phyloP scores from a whole-genome alignment of 148 eudicot genomes.

The Fagopyrum esculentum region DNA sequence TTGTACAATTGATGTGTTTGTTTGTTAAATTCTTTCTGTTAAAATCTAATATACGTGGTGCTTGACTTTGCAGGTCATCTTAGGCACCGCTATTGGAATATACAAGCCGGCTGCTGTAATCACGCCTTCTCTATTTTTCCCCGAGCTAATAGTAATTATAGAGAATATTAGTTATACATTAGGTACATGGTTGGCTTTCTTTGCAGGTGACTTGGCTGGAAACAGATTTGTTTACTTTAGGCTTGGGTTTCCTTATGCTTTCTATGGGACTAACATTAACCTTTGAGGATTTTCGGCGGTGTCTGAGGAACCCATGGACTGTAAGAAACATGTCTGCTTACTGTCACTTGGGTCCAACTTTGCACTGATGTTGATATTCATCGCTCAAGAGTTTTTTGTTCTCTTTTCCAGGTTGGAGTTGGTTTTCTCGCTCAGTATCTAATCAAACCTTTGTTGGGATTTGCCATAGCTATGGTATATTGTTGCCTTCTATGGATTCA shows the following conservation, averaged over 20 bases:
- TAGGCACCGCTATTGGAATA: conserved; percentile 86
- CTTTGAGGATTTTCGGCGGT: conserved; percentile 91
- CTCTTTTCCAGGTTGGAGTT: conserved; percentile 72
- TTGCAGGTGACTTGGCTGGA: conserved; percentile 92
- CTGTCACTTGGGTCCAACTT: conserved; percentile 7
- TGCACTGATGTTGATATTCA: neutral
- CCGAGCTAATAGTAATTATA: neutral
- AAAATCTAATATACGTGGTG: neutral
- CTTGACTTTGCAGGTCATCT: conserved; percentile 49
- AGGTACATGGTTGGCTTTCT: conserved; percentile 12
- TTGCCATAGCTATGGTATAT: conserved; percentile 75
- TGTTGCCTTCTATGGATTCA: neutral
- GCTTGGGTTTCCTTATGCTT: conserved; percentile 99
- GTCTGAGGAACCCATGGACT: conserved; percentile 95
- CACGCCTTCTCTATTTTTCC: conserved; percentile 10
- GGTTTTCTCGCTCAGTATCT: conserved; percentile 93
- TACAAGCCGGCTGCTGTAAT: conserved; percentile 84
- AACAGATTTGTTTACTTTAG: conserved; percentile 89
- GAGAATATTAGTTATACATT: neutral
- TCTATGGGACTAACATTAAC: conserved; percentile 97
- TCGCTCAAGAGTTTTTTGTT: neutral
- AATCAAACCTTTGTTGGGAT: conserved; percentile 81
- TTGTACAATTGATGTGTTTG: neutral
- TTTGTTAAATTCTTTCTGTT: neutral
- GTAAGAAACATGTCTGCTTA: conserved; percentile 33